These are phyloP conservation scores for Cylindricascospora bacillispora DNA, from an alignment of 1,139 yeast species.

Conservation along the genomic window DNA sequence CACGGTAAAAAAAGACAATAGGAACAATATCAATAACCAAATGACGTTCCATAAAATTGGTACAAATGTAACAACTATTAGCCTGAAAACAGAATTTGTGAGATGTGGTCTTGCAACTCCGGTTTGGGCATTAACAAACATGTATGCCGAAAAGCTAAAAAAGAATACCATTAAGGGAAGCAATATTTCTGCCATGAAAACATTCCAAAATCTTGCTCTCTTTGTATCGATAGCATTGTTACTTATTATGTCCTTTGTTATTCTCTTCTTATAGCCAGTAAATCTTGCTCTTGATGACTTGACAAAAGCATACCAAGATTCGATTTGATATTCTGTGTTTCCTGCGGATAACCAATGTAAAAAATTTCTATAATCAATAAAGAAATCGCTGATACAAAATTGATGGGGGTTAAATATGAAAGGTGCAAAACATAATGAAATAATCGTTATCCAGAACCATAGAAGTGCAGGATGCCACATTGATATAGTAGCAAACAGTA, in stretches of 20 bases:
- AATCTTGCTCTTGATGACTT: conserved; percentile 43
- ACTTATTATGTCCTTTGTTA: conserved; percentile 27
- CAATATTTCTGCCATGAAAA: conserved; percentile 40
- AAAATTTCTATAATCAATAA: conserved; percentile 56
- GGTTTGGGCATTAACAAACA: conserved; percentile 60
- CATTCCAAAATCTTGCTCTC: conserved; percentile 37
- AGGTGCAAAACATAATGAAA: conserved; percentile 67
- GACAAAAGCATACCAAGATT: conserved; percentile 52
- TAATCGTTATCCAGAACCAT: conserved; percentile 75
- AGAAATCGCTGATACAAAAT: conserved; percentile 54
- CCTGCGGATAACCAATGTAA: conserved; percentile 62
- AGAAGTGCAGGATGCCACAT: conserved; percentile 68
- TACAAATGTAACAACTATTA: conserved; percentile 36
- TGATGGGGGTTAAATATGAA: conserved; percentile 81
- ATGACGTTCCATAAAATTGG: conserved; percentile 43
- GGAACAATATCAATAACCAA: conserved; percentile 32
- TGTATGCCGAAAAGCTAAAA: conserved; percentile 43
- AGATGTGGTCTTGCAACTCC: conserved; percentile 39
- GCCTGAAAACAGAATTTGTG: conserved; percentile 42
- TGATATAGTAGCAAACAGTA: conserved; percentile 50
- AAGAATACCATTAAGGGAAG: conserved; percentile 35
- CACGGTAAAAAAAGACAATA: conserved; percentile 36
- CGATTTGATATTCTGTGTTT: conserved; percentile 35
- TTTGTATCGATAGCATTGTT: conserved; percentile 20
- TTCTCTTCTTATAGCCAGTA: conserved; percentile 51